Base-by-base conservation (phyloP, 768 basidiomycete species). In the Tremella mesenterica region DNA sequence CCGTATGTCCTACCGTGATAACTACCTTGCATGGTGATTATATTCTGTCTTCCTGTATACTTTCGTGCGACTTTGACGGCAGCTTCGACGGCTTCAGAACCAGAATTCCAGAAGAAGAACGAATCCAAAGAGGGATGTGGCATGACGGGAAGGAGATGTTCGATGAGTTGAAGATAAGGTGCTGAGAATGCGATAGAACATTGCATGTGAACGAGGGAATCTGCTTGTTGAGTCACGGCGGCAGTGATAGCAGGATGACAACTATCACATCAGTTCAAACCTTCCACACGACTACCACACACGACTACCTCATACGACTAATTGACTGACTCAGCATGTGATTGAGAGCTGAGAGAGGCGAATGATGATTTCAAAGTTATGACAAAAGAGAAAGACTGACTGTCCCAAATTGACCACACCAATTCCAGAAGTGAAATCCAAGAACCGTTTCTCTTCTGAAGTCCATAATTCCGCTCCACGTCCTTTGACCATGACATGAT, bases 51-150 rank as follows among this genome's bases (percentile, higher is more conserved):
- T 27, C 84, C 82, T 1, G 92, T 96, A 29, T 83, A 76, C 23
- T 72, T 67, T 29, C 92, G 81, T 2, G 87, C 85, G 76, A 96
- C 83, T 76, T 95, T 96, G 58, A 97, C 74, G 2, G 89, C 79
- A 0, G 83, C 88, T 74, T 95, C 92, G 39, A 90, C 80, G 1
- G 91, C 93, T 73, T 97, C 93, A 0, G 88, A 84, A 2, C 93
- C 93, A 1, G 90, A 92, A 76, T 88, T 96, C 86, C 86, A 88
- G 75, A 95, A 88, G 80, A 91, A 95, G 79, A 96, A 96, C 23
- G 88, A 88, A 71, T 93, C 86, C 28, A 97, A 79, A 1, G 89
- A 91, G 0, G 83, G 79, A 74, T 92, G 76, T 1, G 92, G 92
- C 90, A 97, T 91, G 54, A 85, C 75, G 0, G 90, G 87, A 12